Evolutionary conservation across 2,329 filamentous ascomycete genomes (phyloP).

Genomic region (Stagonosporopsis rhizophila): DNA sequence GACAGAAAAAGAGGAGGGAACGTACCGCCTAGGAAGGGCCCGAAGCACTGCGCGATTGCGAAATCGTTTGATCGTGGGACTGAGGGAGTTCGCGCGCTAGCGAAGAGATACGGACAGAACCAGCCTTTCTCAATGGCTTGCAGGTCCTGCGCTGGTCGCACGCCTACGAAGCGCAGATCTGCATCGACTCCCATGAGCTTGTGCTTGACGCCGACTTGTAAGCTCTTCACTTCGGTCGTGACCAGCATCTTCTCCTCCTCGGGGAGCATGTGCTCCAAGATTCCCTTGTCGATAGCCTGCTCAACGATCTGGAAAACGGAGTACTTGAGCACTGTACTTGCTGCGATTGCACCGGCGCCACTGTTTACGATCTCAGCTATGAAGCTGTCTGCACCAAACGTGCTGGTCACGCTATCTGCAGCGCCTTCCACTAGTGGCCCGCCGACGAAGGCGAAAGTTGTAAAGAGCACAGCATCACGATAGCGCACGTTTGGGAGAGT

Average conservation of each 20-base stretch:
- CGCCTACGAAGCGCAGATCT: conserved; percentile 42
- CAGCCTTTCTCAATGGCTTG: conserved; percentile 47
- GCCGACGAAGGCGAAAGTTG: conserved; percentile 47
- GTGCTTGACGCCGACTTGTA: conserved; percentile 50
- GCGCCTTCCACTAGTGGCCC: conserved; percentile 44
- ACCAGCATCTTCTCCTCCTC: conserved; percentile 50
- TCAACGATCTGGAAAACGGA: conserved; percentile 50
- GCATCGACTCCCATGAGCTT: conserved; percentile 52
- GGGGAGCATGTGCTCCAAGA: conserved; percentile 48
- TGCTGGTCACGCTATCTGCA: conserved; percentile 34
- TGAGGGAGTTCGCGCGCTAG: conserved; percentile 41
- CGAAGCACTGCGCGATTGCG: conserved; percentile 47
- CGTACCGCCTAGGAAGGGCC: conserved; percentile 46
- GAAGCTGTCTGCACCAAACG: conserved; percentile 47
- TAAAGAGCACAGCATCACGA: conserved; percentile 49
- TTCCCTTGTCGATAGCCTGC: conserved; percentile 50
- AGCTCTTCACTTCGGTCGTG: conserved; percentile 46
- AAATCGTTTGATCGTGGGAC: conserved; percentile 46
- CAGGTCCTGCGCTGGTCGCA: conserved; percentile 31
- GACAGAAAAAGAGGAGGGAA: neutral
- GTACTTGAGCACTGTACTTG: conserved; percentile 41
- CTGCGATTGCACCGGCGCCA: conserved; percentile 39
- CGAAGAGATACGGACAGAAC: conserved; percentile 50
- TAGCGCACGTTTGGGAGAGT: conserved; percentile 50
- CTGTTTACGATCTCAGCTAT: conserved; percentile 44